Evolutionary conservation across 805 yeast species (phyloP).

Genomic region (Zygotorulaspora chibaensis): DNA sequence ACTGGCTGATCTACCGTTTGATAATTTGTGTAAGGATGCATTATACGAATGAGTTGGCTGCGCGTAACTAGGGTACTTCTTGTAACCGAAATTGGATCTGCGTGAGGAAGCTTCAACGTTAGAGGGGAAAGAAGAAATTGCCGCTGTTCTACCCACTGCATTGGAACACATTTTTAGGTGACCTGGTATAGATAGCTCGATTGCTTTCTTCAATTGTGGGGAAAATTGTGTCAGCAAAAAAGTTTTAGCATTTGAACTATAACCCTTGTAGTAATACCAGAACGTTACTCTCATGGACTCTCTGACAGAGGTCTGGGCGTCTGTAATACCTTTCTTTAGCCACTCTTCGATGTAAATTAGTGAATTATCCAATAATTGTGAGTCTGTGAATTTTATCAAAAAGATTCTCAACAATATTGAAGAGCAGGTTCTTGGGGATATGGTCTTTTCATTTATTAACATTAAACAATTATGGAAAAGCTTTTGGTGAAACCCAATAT

Average conservation of each 20-base stretch:
- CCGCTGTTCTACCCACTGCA: constrained; percentile 9
- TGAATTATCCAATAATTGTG: constrained; percentile 36
- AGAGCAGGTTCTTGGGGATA: constrained; percentile 64
- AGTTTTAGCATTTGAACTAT: constrained; percentile 48
- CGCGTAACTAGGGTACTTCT: constrained; percentile 31
- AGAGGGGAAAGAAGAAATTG: constrained; percentile 10
- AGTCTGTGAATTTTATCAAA: constrained; percentile 46
- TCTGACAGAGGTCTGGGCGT: constrained; percentile 77
- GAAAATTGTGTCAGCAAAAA: constrained; percentile 32
- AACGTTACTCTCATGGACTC: constrained; percentile 67
- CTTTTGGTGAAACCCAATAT: constrained; percentile 51
- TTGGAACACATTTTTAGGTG: constrained; percentile 27
- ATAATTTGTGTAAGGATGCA: constrained; percentile 9
- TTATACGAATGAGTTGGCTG: constrained; percentile 28
- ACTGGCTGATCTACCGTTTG: constrained; percentile 26
- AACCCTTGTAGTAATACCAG: constrained; percentile 60
- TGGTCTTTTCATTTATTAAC: constrained; percentile 64
- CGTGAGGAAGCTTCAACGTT: constrained; percentile 39
- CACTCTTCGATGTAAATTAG: constrained; percentile 41
- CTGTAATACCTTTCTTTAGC: constrained; percentile 59
- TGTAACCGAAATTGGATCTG: constrained; percentile 32
- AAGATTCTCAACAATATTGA: constrained; percentile 66
- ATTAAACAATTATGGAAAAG: constrained; percentile 45
- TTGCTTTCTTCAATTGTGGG: constrained; percentile 44
- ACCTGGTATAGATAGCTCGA: constrained; percentile 55